Evolutionary conservation across 176 grass and related monocot species (phyloP).

Genomic region (Cenchrus fungigraminus): DNA sequence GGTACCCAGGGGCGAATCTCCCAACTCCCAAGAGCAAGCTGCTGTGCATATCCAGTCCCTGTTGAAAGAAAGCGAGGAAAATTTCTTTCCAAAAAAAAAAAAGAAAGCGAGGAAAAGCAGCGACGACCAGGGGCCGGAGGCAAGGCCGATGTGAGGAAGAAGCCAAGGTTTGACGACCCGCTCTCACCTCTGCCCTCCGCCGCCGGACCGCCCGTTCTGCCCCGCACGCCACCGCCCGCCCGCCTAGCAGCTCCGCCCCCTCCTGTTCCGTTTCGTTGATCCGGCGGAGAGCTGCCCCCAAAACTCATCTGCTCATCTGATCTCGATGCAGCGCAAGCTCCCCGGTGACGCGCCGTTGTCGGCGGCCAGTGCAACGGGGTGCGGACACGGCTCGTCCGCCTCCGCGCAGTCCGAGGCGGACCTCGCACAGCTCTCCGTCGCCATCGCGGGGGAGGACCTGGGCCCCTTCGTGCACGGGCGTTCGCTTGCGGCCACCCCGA

Average conservation of each 20-base stretch:
- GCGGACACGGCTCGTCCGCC: neutral
- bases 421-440: conserved; percentile 63
- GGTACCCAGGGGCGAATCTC: too few species aligned
- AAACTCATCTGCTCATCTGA: conserved; percentile 24
- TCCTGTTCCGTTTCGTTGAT: conserved; percentile 28
- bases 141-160: too few species aligned
- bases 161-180: too few species aligned
- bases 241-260: neutral
- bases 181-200: too few species aligned
- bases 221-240: too few species aligned
- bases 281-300: neutral
- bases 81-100: too few species aligned
- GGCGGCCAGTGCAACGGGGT: neutral
- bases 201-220: too few species aligned
- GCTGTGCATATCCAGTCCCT: too few species aligned
- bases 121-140: too few species aligned
- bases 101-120: too few species aligned
- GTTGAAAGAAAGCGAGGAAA: too few species aligned
- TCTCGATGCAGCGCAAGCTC: conserved; percentile 66
- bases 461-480: conserved; percentile 76
- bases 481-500: conserved; percentile 72
- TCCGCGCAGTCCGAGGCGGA: conserved; percentile 52
- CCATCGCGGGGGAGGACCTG: conserved; percentile 85
- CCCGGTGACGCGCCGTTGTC: conserved; percentile 38
- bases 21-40: too few species aligned